phyloP scores from a whole-genome alignment of 805 yeast genomes.

The Candida boleticola region DNA sequence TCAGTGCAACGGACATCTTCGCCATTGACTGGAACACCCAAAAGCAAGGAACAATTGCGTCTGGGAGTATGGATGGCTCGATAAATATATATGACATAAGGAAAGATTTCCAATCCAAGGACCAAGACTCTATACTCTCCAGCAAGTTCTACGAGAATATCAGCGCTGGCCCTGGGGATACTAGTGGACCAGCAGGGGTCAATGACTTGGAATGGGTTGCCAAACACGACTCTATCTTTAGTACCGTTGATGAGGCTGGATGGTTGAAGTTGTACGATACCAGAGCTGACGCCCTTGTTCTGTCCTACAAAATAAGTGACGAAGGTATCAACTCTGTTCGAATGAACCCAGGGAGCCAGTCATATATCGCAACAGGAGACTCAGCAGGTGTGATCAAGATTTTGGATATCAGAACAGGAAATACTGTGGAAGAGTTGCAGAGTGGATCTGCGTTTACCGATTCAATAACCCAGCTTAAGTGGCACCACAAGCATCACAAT shows the following conservation, averaged over 20 bases:
- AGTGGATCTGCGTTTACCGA: constrained; percentile 44
- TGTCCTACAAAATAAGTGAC: constrained; percentile 13
- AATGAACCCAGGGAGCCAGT: constrained; percentile 55
- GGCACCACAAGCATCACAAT: constrained; percentile 61
- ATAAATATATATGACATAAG: constrained; percentile 69
- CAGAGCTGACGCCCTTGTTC: constrained; percentile 27
- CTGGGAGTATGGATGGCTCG: constrained; percentile 64
- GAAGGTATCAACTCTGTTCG: constrained; percentile 56
- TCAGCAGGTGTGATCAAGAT: constrained; percentile 51
- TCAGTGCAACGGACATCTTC: constrained; percentile 54
- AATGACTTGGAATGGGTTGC: constrained; percentile 75
- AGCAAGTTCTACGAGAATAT: constrained; percentile 18
- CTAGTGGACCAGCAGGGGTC: constrained; percentile 38
- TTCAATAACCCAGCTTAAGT: constrained; percentile 62
- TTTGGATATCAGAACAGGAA: constrained; percentile 60
- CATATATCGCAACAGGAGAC: constrained; percentile 67
- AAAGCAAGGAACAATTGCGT: constrained; percentile 55
- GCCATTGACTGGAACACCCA: constrained; percentile 75
- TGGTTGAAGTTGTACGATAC: constrained; percentile 51
- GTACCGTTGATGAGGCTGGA: constrained; percentile 66
- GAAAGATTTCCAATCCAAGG: constrained; percentile 27
- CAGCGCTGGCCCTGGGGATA: neutral
- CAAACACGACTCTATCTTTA: constrained; percentile 58
- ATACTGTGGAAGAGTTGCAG: constrained; percentile 6
- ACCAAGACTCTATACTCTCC: constrained; percentile 1